Conservation (phyloP, 306 rosid species). For the Cucumis sativus region DNA sequence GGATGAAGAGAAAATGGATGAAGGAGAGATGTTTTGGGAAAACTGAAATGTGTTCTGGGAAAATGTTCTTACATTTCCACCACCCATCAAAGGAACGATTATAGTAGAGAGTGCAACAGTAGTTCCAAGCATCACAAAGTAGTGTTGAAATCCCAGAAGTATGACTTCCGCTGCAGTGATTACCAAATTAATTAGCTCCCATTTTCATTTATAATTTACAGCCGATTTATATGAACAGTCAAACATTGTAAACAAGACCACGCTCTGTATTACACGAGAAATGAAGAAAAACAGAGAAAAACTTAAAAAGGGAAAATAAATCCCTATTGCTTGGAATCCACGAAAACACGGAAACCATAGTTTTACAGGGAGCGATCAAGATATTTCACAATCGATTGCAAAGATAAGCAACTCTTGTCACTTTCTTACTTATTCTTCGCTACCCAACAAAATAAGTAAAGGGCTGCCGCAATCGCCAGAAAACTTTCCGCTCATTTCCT, state of each 20-base stretch:
- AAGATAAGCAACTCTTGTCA: background rate
- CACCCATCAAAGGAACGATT: constrained; percentile 74
- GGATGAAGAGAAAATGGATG: background rate
- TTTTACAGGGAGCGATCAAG: background rate
- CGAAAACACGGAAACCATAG: background rate
- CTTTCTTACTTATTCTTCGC: background rate
- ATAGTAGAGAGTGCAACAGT: constrained; percentile 46
- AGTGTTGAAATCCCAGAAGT: constrained; percentile 72
- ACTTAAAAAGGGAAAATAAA: background rate
- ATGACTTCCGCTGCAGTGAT: constrained; percentile 53
- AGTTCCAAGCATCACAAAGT: constrained; percentile 63
- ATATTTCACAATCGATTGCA: background rate
- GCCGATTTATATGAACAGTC: background rate
- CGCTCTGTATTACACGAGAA: background rate
- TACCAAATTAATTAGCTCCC: background rate
- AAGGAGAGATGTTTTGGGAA: background rate
- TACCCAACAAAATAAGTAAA: background rate
- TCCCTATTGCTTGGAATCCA: background rate
- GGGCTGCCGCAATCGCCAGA: background rate
- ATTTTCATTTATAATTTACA: background rate
- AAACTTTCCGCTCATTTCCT: background rate
- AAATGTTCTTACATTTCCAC: constrained; percentile 59
- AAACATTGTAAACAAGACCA: background rate
- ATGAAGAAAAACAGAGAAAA: background rate
- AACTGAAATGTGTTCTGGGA: background rate